These are phyloP conservation scores for Alternaria brassicicola DNA, from an alignment of 2,329 filamentous ascomycete species.

Conservation along the genomic window DNA sequence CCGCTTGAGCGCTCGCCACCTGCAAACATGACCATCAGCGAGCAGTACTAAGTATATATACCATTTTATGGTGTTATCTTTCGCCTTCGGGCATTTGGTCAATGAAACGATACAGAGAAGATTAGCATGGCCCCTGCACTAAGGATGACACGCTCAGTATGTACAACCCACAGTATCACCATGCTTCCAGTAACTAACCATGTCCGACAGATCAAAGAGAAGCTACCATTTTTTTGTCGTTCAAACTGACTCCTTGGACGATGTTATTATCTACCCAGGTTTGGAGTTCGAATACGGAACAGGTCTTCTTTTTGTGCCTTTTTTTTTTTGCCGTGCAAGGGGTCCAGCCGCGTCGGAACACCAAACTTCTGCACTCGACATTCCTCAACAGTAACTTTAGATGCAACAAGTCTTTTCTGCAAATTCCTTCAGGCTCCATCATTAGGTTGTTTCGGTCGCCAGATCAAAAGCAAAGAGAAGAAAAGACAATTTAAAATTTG, in stretches of 20 bases:
- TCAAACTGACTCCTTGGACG: background rate
- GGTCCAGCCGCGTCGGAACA: background rate
- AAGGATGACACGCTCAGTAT: constrained; percentile 84
- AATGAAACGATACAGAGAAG: constrained; percentile 48
- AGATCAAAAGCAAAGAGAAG: constrained; percentile 10
- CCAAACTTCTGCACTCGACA: background rate
- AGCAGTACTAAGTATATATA: background rate
- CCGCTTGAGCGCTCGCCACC: too few species aligned
- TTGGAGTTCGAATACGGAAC: background rate
- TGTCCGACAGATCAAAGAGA: constrained; percentile 48
- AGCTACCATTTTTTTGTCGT: constrained; percentile 44
- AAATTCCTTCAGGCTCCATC: background rate
- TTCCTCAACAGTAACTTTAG: background rate
- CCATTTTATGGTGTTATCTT: background rate
- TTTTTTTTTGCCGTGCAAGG: background rate
- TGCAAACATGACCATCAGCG: rapidly evolving
- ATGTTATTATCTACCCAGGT: background rate
- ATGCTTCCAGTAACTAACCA: too few species aligned
- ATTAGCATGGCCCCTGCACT: constrained; percentile 68
- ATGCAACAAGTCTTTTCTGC: background rate
- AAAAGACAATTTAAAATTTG: too few species aligned
- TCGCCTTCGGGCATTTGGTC: constrained; percentile 32
- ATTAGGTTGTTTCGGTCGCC: background rate
- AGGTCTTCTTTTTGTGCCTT: background rate
- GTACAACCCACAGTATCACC: too few species aligned